Conservation (phyloP, 2,329 filamentous ascomycete species). For the Cladosporium sp. region DNA sequence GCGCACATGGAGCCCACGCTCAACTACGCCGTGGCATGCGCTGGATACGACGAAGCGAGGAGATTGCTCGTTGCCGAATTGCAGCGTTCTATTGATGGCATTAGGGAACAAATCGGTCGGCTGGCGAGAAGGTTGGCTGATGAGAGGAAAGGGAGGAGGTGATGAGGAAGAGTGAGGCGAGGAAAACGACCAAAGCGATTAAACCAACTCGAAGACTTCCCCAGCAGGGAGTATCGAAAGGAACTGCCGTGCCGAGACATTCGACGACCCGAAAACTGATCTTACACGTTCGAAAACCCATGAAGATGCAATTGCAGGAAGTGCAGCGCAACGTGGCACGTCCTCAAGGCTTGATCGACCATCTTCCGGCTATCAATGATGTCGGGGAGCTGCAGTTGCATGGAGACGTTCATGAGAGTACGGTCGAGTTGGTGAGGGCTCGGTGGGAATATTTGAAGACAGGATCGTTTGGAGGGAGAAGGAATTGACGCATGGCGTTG, state of each 20-base stretch:
- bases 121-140: neutral
- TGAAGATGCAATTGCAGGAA: neutral
- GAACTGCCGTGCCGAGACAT: too few relatives aligned
- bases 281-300: too few relatives aligned
- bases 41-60: neutral
- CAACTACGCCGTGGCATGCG: constrained; percentile 3
- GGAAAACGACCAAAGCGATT: neutral
- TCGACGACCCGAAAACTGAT: too few relatives aligned
- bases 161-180: neutral
- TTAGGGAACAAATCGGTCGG: neutral
- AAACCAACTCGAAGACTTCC: too few relatives aligned
- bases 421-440: neutral
- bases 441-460: constrained; percentile 7
- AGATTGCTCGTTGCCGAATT: neutral
- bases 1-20: constrained; percentile 1
- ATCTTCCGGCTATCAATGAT: neutral
- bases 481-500: too few relatives aligned
- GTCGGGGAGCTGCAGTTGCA: neutral
- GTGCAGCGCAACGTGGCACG: neutral
- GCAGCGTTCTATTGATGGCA: neutral
- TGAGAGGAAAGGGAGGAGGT: neutral
- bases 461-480: neutral
- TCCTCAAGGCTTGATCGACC: neutral
- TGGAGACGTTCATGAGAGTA: constrained; percentile 5
- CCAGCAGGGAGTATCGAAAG: too few relatives aligned